These are phyloP conservation scores for Sporisorium reilianum DNA, from an alignment of 1,284 basidiomycete species.

Conservation along the genomic window DNA sequence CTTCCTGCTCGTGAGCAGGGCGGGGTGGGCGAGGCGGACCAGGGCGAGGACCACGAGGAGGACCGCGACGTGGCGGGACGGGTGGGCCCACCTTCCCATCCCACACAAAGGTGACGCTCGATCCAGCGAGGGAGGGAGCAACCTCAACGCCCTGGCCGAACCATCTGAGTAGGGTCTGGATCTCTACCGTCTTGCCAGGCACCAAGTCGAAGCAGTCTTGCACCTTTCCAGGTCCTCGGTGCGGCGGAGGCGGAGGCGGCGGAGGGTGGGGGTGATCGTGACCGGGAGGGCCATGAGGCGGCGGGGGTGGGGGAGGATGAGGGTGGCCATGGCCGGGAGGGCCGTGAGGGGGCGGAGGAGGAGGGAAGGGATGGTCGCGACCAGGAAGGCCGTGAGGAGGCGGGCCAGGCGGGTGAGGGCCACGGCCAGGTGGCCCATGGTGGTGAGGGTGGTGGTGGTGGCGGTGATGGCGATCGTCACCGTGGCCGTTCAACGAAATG, in stretches of 20 bases:
- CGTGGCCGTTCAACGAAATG: neutral
- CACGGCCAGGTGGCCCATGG: slow-evolving; percentile 9
- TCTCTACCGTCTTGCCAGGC: slow-evolving; percentile 24
- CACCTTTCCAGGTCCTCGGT: slow-evolving; percentile 7
- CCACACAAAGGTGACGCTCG: slow-evolving; percentile 39
- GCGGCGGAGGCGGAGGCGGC: slow-evolving; percentile 6
- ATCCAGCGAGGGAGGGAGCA: slow-evolving; percentile 34
- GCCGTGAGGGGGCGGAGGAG: slow-evolving; percentile 17
- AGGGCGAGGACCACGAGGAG: slow-evolving; percentile 15
- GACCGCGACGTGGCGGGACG: slow-evolving; percentile 12
- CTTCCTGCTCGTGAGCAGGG: slow-evolving; percentile 1
- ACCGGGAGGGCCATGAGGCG: slow-evolving; percentile 2
- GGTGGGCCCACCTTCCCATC: slow-evolving; percentile 32
- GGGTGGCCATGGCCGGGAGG: slow-evolving; percentile 22
- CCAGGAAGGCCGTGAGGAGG: slow-evolving; percentile 25
- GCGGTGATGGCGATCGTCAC: slow-evolving; percentile 8
- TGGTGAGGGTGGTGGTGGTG: slow-evolving; percentile 18
- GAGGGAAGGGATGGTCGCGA: slow-evolving; percentile 15
- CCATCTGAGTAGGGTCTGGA: slow-evolving; percentile 22
- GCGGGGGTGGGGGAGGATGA: neutral
- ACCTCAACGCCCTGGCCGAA: slow-evolving; percentile 24
- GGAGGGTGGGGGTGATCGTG: slow-evolving; percentile 16
- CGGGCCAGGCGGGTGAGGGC: slow-evolving; percentile 8
- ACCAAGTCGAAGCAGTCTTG: slow-evolving; percentile 25
- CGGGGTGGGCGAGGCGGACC: slow-evolving; percentile 12